Evolutionary conservation across 78 protist genomes (phyloP), one percentile per base, ranked within the genome.

Genomic region (Isochrysis galbana): DNA sequence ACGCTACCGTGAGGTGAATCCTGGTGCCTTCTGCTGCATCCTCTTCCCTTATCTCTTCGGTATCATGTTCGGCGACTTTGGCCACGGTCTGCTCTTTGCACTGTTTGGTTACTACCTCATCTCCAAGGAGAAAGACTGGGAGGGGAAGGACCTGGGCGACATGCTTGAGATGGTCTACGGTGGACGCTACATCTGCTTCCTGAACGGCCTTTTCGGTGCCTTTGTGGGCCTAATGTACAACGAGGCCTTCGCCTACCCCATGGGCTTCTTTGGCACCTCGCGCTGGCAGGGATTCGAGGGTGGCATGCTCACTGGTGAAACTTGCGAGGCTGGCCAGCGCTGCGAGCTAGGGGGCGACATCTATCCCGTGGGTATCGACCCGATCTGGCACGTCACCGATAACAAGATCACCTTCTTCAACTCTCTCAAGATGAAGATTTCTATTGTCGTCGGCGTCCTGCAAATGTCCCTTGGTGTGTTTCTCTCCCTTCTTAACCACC

Each of bases 11-110:
- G 99, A 98, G 91, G 94, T 92, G 80, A 97, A 97, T 87, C 98
- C 99, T 14, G 96, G 95, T 32, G 96, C 96, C 47, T 96, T 98
- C 93, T 91, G 99, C 72, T 87, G 98, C 89, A 94, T 99, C 87
- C 97, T 99, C 45, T 99, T 99, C 98, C 99, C 99, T 51, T 99
- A 98, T 98, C 95, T 99, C 34, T 99, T 99, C 42, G 99, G 99
- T 44, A 98, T 99, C 94, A 99, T 99, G 99, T 99, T 97, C 93
- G 99, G 99, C 42, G 99, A 99, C 90, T 41, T 98, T 0, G 99
- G 99, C 51, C 99, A 99, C 96, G 99, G 99, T 41, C 1, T 94
- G 69, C 38, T 98, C 72, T 67, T 99, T 90, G 45, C 96, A 21
- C 74, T 96, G 7, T 29, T 93, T 38, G 98, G 98, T 38, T 0